Evolutionary conservation across 345 rosid species (phyloP).

Genomic region (Aquilaria sinensis): DNA sequence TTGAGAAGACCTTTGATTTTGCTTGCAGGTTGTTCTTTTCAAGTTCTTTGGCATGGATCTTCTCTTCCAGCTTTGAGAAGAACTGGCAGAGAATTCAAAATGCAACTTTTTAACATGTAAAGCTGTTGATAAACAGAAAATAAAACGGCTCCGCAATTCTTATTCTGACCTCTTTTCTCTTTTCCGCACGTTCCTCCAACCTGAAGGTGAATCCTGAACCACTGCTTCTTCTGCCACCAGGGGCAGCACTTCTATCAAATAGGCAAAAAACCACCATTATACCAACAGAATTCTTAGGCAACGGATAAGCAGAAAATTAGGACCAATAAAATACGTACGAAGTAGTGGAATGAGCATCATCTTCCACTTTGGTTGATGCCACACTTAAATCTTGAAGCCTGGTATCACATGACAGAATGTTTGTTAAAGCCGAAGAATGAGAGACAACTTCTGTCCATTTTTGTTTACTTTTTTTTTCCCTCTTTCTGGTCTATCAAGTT

Average conservation of each 20-base stretch:
- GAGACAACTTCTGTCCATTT: too few species aligned
- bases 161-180: conserved; percentile 71
- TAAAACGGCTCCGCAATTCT: conserved; percentile 2
- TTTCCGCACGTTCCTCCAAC: conserved; percentile 95
- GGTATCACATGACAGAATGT: too few species aligned
- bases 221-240: conserved; percentile 45
- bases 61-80: conserved; percentile 90
- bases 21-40: conserved; percentile 74
- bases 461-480: too few species aligned
- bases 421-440: too few species aligned
- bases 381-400: too few species aligned
- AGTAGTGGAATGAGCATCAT: conserved; percentile 72
- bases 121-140: conserved; percentile 4
- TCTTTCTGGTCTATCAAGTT: too few species aligned
- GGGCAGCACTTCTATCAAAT: conserved; percentile 50
- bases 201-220: conserved; percentile 83
- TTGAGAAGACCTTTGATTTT: conserved; percentile 70
- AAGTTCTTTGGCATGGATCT: conserved; percentile 80
- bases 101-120: conserved; percentile 4
- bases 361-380: conserved; percentile 54
- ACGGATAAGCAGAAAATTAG: neutral
- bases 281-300: neutral
- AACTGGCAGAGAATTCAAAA: conserved; percentile 40
- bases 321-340: conserved; percentile 46
- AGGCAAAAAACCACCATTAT: neutral